phyloP scores from a whole-genome alignment of 176 grass and related monocot genomes.

The Carex littledalei region DNA sequence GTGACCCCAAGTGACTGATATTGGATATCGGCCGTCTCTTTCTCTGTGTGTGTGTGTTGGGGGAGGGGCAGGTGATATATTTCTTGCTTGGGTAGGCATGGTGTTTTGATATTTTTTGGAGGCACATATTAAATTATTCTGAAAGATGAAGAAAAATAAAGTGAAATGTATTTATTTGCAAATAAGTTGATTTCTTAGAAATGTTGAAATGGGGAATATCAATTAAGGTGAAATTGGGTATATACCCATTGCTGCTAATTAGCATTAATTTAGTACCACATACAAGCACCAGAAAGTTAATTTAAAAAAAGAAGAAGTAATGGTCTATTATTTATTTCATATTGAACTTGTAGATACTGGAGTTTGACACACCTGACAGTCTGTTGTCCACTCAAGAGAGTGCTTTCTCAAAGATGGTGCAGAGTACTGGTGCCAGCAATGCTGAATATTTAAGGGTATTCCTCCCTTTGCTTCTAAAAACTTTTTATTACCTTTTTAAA shows the following conservation, averaged over 20 bases:
- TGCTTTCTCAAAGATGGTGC: conserved; percentile 98
- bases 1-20: not conserved
- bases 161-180: not conserved
- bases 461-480: not conserved
- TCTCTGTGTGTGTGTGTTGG: not conserved
- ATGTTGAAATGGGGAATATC: not conserved
- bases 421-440: conserved; percentile 90
- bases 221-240: conserved; percentile 1
- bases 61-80: not conserved
- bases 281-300: not conserved
- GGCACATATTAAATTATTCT: not conserved
- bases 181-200: not conserved
- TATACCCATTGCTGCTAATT: not conserved
- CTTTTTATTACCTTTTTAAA: not conserved
- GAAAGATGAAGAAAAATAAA: not conserved
- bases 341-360: conserved; percentile 56
- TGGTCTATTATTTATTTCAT: not conserved
- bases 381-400: conserved; percentile 78
- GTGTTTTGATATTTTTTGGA: not conserved
- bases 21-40: not conserved
- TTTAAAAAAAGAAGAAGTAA: not conserved
- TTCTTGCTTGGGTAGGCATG: not conserved
- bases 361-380: conserved; percentile 82
- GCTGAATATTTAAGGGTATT: conserved; percentile 90
- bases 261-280: not conserved